Base-by-base conservation (phyloP, 805 yeast genomes). In the Ogataea thermomethanolica region DNA sequence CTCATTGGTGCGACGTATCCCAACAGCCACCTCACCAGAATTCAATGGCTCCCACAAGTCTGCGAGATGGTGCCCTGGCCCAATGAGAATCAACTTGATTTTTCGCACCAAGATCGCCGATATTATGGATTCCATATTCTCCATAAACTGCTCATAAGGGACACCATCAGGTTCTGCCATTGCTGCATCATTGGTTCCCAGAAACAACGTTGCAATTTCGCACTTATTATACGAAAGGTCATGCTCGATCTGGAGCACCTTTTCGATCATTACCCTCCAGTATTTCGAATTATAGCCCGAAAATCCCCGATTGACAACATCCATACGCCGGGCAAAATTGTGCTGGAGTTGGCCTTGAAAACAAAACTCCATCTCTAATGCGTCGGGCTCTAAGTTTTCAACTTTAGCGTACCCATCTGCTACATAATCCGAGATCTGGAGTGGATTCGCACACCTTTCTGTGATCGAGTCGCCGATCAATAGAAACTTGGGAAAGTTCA, bases 181-280 rank as follows among this genome's bases (percentile, higher is more conserved):
- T 2, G 73, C 70, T 0, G 83, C 70, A 57, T 88, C 96, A 54
- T 88, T 88, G 11, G 95, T 73, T 4, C 96, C 96, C 52, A 85
- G 76, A 29, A 51, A 55, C 14, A 55, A 21, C 11, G 48, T 38
- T 0, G 51, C 53, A 22, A 54, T 20, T 14, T 39, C 36, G 26
- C 47, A 44, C 31, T 50, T 53, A n/a, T 43, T 44, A 28, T 47
- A 45, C 5, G 55, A 48, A 22, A 36, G 20, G 21, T 60, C 63
- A 34, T 73, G 56, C 46, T 78, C 84, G 1, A 64, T 55, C n/a
- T 66, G 62, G 27, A 85, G 59, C 17, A 81, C 63, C 33, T 66
- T 64, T n/a, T 74, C 73, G 5, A 76, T 56, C 23, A 84, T 53
- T 37, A 66, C 59, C 20, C 65, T 56, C 3, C 76, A 85, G 63